phyloP scores from a whole-genome alignment of 768 basidiomycete species.

The Mycena maculata region DNA sequence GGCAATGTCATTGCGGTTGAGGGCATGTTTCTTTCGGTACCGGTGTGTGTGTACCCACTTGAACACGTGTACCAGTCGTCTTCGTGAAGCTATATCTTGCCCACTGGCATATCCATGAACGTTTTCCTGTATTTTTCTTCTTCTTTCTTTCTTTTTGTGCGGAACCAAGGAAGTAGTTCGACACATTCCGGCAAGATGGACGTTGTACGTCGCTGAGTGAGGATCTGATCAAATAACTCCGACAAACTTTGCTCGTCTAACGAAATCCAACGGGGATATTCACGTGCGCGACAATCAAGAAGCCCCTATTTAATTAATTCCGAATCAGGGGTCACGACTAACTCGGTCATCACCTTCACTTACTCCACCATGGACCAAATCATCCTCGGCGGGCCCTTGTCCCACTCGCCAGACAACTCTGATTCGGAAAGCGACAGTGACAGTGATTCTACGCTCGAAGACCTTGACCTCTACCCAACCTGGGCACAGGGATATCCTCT shows the following conservation, averaged over 20 bases:
- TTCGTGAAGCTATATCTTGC: too few relatives aligned
- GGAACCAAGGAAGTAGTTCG: not conserved
- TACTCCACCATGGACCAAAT: conserved; percentile 21
- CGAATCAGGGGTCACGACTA: not conserved
- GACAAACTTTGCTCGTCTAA: not conserved
- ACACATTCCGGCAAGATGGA: not conserved
- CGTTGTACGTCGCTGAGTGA: not conserved
- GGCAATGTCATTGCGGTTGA: not conserved
- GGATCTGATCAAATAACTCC: not conserved
- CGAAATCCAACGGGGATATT: not conserved
- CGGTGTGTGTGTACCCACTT: too few relatives aligned
- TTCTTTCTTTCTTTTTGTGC: too few relatives aligned
- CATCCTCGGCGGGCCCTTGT: conserved; percentile 20
- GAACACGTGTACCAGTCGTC: too few relatives aligned
- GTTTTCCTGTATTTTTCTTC: too few relatives aligned
- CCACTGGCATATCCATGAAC: too few relatives aligned
- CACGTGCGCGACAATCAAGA: not conserved
- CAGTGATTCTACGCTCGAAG: conserved; percentile 32
- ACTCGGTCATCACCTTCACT: not conserved
- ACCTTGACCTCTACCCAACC: conserved; percentile 20
- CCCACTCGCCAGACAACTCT: conserved; percentile 24
- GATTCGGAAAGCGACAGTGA: conserved; percentile 27
- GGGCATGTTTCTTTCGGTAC: too few relatives aligned
- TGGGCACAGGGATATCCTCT: conserved; percentile 28
- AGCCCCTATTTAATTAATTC: conserved; percentile 15